Evolutionary conservation across 345 rosid species (phyloP).

Genomic region (Gossypium longicalyx): DNA sequence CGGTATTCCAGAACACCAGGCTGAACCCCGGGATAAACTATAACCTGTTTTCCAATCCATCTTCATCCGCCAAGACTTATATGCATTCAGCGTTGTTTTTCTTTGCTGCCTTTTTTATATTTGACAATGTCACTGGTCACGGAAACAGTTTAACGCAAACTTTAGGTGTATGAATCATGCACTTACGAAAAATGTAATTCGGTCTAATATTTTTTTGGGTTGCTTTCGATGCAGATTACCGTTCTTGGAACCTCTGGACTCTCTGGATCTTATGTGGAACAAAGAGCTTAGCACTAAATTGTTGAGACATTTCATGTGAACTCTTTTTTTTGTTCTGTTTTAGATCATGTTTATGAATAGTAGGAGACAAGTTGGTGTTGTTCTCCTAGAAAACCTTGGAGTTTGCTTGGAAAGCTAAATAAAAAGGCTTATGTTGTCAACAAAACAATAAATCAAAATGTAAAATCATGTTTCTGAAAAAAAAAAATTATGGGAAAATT

Average conservation of each 20-base stretch:
- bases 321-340: background rate
- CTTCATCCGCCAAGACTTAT: background rate
- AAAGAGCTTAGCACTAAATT: slow-evolving; percentile 41
- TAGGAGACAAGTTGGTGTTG: slow-evolving; percentile 3
- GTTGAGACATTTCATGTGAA: background rate
- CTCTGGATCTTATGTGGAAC: slow-evolving; percentile 86
- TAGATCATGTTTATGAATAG: slow-evolving; percentile 8
- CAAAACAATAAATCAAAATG: background rate
- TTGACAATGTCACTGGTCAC: background rate
- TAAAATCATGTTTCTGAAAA: slow-evolving; percentile 5
- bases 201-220: background rate
- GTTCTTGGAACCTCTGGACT: slow-evolving; percentile 92
- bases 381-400: slow-evolving; percentile 7
- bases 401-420: slow-evolving; percentile 22
- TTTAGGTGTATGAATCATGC: background rate
- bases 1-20: background rate
- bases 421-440: slow-evolving; percentile 14
- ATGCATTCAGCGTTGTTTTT: background rate
- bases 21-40: background rate
- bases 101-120: background rate
- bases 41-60: background rate
- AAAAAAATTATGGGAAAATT: background rate
- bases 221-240: slow-evolving; percentile 53
- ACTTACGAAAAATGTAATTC: background rate
- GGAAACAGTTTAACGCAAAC: too few relatives aligned